Evolutionary conservation across 148 eudicot species (phyloP), one percentile per base, ranked within the genome.

Genomic region (Fagopyrum homotropicum): DNA sequence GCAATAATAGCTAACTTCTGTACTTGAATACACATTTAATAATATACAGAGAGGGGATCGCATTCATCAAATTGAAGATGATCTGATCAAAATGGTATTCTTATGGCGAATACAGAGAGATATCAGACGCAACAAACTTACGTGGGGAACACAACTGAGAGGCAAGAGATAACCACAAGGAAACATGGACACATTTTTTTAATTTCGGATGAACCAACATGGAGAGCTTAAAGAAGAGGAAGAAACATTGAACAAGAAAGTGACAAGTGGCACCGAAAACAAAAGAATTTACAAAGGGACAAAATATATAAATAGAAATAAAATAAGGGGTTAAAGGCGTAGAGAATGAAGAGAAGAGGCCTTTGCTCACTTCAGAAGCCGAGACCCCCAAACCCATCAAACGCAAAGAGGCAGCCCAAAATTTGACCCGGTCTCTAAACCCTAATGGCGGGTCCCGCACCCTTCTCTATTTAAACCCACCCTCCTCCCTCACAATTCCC

Each of bases 381-480:
- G 63, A 7, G 7, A 17, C 63, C 10, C 2, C 66, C 66, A 35
- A 30, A 30, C 45, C 69, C 69, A 12, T 12, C 52, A 2, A 49
- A 49, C 2, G 12, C 52, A 49, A 49, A 35, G 52, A 6, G 52
- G 69, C 29, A 57, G 29, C 72, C 77, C 82, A n/a, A 17, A 17
- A 0, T 69, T 80, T 82, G 81, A 82, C 80, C 19, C 50, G 72
- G 76, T 17, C 78, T 57, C 56, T 61, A 9, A 45, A 9, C 63
- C 43, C 52, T 16, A 1, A 1, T 4, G 29, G 64, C 40, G 45
- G 69, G 75, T 54, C 73, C 15, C 77, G 26, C 74, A 14, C 29
- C 40, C 72, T 16, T 49, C n/a, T 73, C 74, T 76, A 76, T 80
- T 75, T 76, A 77, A 63, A 52, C 82, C 75, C 68, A 8, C 17